Base-by-base conservation (phyloP, 129 eudicot genomes). In the Lactuca saligna region DNA sequence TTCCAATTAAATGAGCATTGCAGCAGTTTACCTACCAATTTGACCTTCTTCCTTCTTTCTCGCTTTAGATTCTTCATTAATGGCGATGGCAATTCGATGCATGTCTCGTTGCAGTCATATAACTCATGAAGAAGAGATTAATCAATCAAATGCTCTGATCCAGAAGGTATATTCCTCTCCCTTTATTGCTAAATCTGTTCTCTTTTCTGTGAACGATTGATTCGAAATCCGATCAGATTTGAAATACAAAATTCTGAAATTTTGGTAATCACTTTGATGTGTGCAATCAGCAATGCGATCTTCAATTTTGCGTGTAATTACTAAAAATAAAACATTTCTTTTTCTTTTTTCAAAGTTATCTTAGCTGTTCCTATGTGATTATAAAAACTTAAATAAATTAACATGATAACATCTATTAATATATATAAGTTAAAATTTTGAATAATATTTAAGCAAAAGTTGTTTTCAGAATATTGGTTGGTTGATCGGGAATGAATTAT, bases 21-120 rank as follows among this genome's bases (percentile, higher is more conserved):
- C 61, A 14, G 76, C 61, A 34, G 15, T 61, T 72, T 41, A 72
- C 69, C 69, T 33, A 48, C 75, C 54, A 8, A 32, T 71, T 60
- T 71, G 7, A 72, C 76, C 76, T 51, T 49, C 50, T 57, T 70
- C 39, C 17, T 68, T 38, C 12, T 69, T 44, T 49, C 60, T 60
- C 3, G 25, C 61, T 60, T 53, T 35, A 49, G 51, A 71, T 49
- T 60, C 68, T 49, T 50, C 68, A 71, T 71, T 61, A 70, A 57
- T 69, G 74, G 49, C 58, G 35, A 48, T 44, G 56, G 38, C 13
- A 38, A 46, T 44, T 25, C 54, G 12, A 64, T 64, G 39, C 25
- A 70, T n/a, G 11, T 46, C n/a, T 69, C 14, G 14, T 69, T 69
- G 44, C 56, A 17, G 38, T 44, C 54, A 51, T 66, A 25, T n/a